Conservation (phyloP, 2,329 filamentous ascomycete genomes). For the Colletotrichum sp. region DNA sequence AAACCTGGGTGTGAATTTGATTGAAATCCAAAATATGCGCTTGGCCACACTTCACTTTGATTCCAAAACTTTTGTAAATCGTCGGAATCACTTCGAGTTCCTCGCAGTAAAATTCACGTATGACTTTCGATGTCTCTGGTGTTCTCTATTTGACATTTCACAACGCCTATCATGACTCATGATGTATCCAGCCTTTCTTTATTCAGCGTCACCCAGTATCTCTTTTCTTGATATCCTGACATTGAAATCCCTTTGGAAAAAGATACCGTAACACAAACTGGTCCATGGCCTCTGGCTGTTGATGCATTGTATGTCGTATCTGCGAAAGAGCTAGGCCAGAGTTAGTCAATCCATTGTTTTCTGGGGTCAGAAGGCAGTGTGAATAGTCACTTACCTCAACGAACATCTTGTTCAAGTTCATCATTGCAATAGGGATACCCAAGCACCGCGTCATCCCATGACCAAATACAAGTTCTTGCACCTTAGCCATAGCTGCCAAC, state of each 20-base stretch:
- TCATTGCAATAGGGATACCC: slow-evolving; percentile 40
- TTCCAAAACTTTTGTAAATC: too few species aligned
- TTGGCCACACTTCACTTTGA: too few species aligned
- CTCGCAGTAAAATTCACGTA: too few species aligned
- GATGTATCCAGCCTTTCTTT: accelerated
- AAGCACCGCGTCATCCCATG: slow-evolving; percentile 43
- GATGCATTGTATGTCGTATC: neutral
- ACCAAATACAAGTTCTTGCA: slow-evolving; percentile 43
- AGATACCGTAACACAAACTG: neutral
- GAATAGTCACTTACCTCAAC: slow-evolving; percentile 26
- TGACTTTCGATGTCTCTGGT: too few species aligned
- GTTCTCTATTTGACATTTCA: too few species aligned
- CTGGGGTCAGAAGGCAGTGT: too few species aligned
- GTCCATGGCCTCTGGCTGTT: neutral
- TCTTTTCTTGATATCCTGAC: too few species aligned
- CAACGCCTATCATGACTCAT: too few species aligned
- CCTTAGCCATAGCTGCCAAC: slow-evolving; percentile 36
- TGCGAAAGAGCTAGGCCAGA: neutral
- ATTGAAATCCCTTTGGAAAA: neutral
- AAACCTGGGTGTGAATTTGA: too few species aligned
- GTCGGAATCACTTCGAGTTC: too few species aligned
- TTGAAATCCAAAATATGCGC: too few species aligned
- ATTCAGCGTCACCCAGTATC: too few species aligned
- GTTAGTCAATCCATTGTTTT: neutral
- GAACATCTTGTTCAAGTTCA: slow-evolving; percentile 36